A percentile compares a stretch with the other conserved stretches of the same genome.
Evolutionary conservation across 2,329 filamentous ascomycete species (phyloP).

Genomic region (Cercospora brassicicola): DNA sequence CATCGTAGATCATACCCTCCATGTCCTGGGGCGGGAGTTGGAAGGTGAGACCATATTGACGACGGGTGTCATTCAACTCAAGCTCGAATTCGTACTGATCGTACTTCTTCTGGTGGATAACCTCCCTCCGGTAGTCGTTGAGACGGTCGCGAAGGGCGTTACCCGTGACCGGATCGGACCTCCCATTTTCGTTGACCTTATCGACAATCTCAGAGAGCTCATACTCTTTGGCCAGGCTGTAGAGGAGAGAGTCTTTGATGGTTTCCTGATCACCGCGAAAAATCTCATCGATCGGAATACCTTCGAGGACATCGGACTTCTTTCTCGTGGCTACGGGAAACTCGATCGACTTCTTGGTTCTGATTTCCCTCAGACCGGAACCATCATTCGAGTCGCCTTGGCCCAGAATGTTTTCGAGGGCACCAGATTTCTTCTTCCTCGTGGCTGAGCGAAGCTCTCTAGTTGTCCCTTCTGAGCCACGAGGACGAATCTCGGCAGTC

Average conservation of each 20-base stretch:
- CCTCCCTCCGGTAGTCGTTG: background rate
- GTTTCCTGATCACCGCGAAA: background rate
- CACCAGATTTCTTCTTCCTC: background rate
- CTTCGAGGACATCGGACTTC: background rate
- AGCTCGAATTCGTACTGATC: background rate
- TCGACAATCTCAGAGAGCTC: background rate
- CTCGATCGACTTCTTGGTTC: background rate
- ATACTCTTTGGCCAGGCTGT: background rate
- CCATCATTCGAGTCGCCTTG: background rate
- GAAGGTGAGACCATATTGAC: background rate
- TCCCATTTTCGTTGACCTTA: background rate
- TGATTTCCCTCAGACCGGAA: background rate
- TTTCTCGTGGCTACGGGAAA: background rate
- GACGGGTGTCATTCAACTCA: background rate
- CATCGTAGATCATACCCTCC: background rate
- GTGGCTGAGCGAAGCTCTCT: background rate
- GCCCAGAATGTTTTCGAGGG: background rate
- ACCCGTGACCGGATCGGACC: background rate
- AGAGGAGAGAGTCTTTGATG: background rate
- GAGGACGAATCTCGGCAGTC: background rate
- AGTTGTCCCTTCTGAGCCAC: background rate
- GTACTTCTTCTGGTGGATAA: background rate
- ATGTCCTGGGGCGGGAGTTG: background rate
- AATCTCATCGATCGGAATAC: background rate
- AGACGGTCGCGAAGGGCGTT: background rate